Percentiles rank a stretch among this genome's conserved stretches.
Evolutionary conservation across 805 yeast species (phyloP).

Genomic region (Pichia ethanolica): DNA sequence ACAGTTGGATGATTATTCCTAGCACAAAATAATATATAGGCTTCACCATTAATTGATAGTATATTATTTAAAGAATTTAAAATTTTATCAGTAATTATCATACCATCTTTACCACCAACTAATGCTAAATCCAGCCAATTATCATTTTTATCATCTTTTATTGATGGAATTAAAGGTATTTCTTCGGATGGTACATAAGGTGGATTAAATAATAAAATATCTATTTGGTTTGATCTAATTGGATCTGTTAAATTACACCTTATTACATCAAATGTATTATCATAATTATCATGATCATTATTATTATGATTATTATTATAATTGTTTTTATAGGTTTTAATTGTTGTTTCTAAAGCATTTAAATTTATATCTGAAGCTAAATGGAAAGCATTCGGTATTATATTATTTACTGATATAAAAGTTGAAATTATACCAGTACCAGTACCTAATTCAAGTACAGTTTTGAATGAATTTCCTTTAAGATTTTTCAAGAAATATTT

Average conservation of each 20-base stretch:
- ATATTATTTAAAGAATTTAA: constrained; percentile 45
- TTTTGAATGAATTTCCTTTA: constrained; percentile 29
- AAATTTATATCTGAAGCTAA: constrained; percentile 78
- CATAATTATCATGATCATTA: no score
- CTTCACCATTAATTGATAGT: constrained; percentile 58
- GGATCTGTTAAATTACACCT: constrained; percentile 54
- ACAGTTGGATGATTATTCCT: constrained; percentile 73
- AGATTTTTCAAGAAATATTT: constrained; percentile 23
- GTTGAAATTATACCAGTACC: constrained; percentile 89
- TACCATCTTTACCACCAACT: constrained; percentile 84
- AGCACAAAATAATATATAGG: constrained; percentile 87
- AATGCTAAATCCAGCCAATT: constrained; percentile 87
- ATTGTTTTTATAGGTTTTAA: constrained; percentile 29
- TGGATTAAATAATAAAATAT: constrained; percentile 82
- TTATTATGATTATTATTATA: neutral
- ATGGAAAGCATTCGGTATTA: constrained; percentile 46
- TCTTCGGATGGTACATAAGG: constrained; percentile 90
- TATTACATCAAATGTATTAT: constrained; percentile 35
- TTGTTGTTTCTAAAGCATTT: constrained; percentile 55
- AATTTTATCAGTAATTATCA: constrained; percentile 70
- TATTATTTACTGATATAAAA: constrained; percentile 49
- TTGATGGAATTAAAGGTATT: constrained; percentile 54
- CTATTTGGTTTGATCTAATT: constrained; percentile 43
- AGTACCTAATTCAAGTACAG: constrained; percentile 79
- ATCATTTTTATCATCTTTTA: constrained; percentile 34